These are phyloP conservation scores for Trichoderma sp. DNA, from an alignment of 2,329 filamentous ascomycete genomes.

Conservation along the genomic window DNA sequence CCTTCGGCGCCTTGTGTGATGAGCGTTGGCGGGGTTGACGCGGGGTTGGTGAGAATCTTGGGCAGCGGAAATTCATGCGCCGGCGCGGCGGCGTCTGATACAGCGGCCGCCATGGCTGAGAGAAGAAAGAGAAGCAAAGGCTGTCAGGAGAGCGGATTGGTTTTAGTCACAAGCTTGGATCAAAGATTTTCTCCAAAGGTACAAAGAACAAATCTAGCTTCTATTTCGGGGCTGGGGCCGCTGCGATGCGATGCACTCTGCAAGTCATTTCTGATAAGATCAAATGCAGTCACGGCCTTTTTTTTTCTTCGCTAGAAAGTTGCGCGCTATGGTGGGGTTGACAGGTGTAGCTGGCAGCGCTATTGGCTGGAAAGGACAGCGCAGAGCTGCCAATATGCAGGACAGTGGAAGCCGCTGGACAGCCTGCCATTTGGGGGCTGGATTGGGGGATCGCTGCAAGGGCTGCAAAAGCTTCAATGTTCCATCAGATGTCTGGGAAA, in stretches of 20 bases:
- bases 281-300: background rate
- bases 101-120: slow-evolving; percentile 14
- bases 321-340: slow-evolving; percentile 12
- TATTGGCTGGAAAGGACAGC: slow-evolving; percentile 4
- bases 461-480: background rate
- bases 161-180: background rate
- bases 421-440: slow-evolving; percentile 13
- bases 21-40: slow-evolving; percentile 64
- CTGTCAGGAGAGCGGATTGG: background rate
- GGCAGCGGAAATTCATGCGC: slow-evolving; percentile 57
- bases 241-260: slow-evolving; percentile 28
- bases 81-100: slow-evolving; percentile 1
- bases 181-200: background rate
- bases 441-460: background rate
- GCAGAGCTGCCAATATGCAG: slow-evolving; percentile 19
- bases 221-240: slow-evolving; percentile 11
- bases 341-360: background rate
- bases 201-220: background rate
- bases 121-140: background rate
- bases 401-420: slow-evolving; percentile 5
- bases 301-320: slow-evolving; percentile 12
- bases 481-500: background rate
- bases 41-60: slow-evolving; percentile 65
- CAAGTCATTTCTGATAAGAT: slow-evolving; percentile 13
- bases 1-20: slow-evolving; percentile 95